Evolutionary conservation across 2,329 filamentous ascomycete genomes (phyloP), one percentile per base, ranked within the genome.

Genomic region (Aspergillus sp.): DNA sequence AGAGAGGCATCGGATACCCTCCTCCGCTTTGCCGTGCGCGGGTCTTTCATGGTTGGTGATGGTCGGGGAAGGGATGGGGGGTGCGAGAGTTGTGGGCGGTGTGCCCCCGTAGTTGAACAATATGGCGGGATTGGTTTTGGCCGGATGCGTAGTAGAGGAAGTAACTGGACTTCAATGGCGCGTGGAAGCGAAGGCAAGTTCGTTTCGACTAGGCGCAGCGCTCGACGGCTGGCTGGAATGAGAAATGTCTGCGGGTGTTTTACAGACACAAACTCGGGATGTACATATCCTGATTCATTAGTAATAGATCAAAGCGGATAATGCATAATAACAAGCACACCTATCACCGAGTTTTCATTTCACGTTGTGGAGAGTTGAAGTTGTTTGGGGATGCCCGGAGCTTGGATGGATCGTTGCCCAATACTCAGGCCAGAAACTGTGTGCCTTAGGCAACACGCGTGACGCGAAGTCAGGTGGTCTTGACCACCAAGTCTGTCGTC

Each of bases 11-110:
- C 65, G 47, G 69, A 74, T 34, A 75, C 68, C 53, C 70, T 71
- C 57, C 74, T 72, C 51, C 73, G 66, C 59, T 76, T 76, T 22
- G 65, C 62, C 18, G 71, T 65, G 32, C 70, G 70, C n/a, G 68
- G 61, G 36, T 74, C 69, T 48, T 64, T 71, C 72, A 75, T 74
- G 39, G 57, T 58, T 53, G 22, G n/a, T 26, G 36, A 41, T 53
- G 11, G 41, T 24, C 17, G 9, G 39, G 12, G 26, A 24, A 17
- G 22, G 38, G 39, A 32, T 3, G 18, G 15, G n/a, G 42, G 9
- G 8, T 30, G 26, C 12, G 45, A 36, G 34, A 22, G 20, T 41
- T 20, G 18, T 44, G 41, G 17, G 50, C 26, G 30, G 9, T 5
- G 20, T 5, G 38, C 9, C 24, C 24, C 18, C 2, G 11, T 11